phyloP scores from a whole-genome alignment of 345 rosid genomes.

The Rhodamnia rubescens region DNA sequence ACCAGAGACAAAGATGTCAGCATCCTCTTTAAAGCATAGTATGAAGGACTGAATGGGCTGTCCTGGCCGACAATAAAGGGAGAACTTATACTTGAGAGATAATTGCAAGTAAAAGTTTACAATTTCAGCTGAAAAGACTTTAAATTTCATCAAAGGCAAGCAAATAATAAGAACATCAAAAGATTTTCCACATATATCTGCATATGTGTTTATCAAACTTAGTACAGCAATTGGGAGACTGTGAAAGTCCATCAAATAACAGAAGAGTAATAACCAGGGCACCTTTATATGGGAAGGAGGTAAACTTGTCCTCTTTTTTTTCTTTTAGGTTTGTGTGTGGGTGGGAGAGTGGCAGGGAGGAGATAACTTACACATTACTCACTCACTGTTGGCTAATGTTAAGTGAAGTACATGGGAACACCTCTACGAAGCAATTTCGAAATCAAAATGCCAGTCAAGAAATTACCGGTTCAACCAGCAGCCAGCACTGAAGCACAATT shows the following conservation, averaged over 20 bases:
- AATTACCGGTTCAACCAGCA: too few species aligned
- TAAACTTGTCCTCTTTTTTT: neutral
- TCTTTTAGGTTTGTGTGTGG: neutral
- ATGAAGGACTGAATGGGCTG: neutral
- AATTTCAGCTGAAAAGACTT: neutral
- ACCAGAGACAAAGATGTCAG: neutral
- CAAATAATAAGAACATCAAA: neutral
- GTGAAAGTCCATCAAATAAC: neutral
- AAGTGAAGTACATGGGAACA: neutral
- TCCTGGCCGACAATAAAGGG: neutral
- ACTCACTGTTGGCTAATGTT: neutral
- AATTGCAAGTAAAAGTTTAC: neutral
- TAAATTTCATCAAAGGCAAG: neutral
- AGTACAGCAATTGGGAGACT: neutral
- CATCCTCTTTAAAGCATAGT: neutral
- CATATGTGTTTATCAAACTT: too few species aligned
- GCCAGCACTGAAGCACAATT: too few species aligned
- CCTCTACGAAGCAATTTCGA: too few species aligned
- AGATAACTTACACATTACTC: neutral
- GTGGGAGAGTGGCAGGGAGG: neutral
- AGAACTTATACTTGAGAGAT: neutral
- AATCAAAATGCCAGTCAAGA: too few species aligned
- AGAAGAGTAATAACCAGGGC: neutral
- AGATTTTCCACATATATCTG: neutral
- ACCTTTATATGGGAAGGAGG: neutral